These are phyloP conservation scores for Pyrenochaeta sp. DNA, from an alignment of 2,329 filamentous ascomycete species.

Conservation along the genomic window DNA sequence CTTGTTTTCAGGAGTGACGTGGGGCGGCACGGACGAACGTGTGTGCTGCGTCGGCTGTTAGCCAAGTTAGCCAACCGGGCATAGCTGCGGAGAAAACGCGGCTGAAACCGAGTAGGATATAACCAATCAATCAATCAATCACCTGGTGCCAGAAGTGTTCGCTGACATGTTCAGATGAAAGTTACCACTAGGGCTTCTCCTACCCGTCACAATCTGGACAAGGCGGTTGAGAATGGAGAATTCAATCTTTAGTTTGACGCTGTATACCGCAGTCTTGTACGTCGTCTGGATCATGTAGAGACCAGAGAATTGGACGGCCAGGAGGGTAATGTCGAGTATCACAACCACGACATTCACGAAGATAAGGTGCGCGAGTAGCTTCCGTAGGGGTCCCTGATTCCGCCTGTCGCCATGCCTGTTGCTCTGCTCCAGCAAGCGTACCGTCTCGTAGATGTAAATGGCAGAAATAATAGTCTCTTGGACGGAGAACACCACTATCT, in stretches of 20 bases:
- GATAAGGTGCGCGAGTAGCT: constrained; percentile 24
- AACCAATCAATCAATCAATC: too few relatives aligned
- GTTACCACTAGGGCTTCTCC: too few relatives aligned
- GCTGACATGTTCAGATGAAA: too few relatives aligned
- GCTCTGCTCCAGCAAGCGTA: constrained; percentile 13
- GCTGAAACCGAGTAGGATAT: constrained; percentile 13
- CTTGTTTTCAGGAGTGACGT: constrained; percentile 6
- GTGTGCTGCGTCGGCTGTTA: constrained; percentile 16
- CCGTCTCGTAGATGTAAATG: constrained; percentile 61
- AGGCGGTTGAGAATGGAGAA: constrained; percentile 61
- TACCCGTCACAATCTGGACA: too few relatives aligned
- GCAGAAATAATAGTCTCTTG: constrained; percentile 48
- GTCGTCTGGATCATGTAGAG: constrained; percentile 33
- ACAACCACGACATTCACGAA: constrained; percentile 20
- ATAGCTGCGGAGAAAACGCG: constrained; percentile 15
- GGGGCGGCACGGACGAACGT: constrained; percentile 7
- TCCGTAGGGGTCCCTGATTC: constrained; percentile 12
- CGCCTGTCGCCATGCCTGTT: too few relatives aligned
- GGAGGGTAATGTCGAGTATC: constrained; percentile 16
- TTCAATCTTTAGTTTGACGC: constrained; percentile 60
- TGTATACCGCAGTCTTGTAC: constrained; percentile 50
- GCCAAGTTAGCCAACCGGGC: constrained; percentile 8
- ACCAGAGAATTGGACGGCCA: constrained; percentile 18
- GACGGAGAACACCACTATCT: constrained; percentile 49
- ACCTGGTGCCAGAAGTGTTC: too few relatives aligned